Evolutionary conservation across 768 basidiomycete species (phyloP).

Genomic region (Tulasnella calospora): DNA sequence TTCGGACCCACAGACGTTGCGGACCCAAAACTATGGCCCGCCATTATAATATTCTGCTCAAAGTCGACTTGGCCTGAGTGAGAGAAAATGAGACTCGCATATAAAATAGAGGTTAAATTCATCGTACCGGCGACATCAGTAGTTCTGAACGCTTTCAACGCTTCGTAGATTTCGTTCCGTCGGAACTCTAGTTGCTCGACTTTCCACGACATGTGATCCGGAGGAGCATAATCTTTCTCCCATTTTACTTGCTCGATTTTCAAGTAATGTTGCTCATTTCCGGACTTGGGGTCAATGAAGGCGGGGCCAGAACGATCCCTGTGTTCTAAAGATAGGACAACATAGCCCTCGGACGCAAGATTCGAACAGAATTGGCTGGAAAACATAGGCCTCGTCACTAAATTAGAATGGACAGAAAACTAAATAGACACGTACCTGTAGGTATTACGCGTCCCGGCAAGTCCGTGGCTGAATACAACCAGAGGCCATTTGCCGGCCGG

Average conservation of each 20-base stretch:
- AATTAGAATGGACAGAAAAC: background rate
- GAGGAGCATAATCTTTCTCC: constrained; percentile 32
- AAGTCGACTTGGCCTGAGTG: constrained; percentile 30
- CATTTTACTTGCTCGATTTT: constrained; percentile 33
- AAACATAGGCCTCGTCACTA: background rate
- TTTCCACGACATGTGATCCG: constrained; percentile 49
- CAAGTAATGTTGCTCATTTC: constrained; percentile 18
- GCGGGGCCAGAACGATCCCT: constrained; percentile 70
- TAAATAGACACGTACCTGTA: constrained; percentile 48
- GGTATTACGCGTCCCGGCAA: constrained; percentile 65
- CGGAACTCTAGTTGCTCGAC: constrained; percentile 67
- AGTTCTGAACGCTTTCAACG: constrained; percentile 50
- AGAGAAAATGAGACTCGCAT: background rate
- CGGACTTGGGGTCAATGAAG: background rate
- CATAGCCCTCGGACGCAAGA: constrained; percentile 70
- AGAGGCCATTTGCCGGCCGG: constrained; percentile 56
- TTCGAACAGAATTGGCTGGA: constrained; percentile 62
- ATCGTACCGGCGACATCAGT: constrained; percentile 30
- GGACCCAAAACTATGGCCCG: constrained; percentile 56
- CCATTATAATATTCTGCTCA: constrained; percentile 40
- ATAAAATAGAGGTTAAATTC: background rate
- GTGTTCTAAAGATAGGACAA: constrained; percentile 80
- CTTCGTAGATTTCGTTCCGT: constrained; percentile 60
- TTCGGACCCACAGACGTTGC: constrained; percentile 46
- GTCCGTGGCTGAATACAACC: constrained; percentile 79